phyloP scores from a whole-genome alignment of 2,329 filamentous ascomycete genomes.

The Trichoderma sp. region DNA sequence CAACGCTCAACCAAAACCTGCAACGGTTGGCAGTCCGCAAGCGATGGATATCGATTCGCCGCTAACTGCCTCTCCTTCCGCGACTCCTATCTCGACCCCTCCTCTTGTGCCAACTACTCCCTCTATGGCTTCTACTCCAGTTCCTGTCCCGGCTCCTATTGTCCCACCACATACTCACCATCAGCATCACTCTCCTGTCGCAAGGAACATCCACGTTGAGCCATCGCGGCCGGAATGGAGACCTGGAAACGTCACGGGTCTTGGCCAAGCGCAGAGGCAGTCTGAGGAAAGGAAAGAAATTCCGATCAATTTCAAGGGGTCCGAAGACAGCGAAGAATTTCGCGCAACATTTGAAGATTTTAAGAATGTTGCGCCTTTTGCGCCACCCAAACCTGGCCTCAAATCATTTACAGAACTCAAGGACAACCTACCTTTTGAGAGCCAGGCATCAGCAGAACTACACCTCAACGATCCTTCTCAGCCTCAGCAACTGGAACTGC shows the following conservation, averaged over 20 bases:
- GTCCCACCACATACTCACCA: constrained; percentile 31
- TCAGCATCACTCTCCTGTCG: constrained; percentile 31
- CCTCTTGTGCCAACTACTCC: neutral
- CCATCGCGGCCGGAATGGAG: constrained; percentile 62
- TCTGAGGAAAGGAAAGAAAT: constrained; percentile 31
- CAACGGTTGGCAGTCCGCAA: constrained; percentile 50
- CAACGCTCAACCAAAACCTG: constrained; percentile 36
- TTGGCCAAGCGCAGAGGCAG: constrained; percentile 29
- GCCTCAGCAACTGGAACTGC: constrained; percentile 46
- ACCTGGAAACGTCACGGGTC: constrained; percentile 47
- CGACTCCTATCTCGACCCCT: neutral
- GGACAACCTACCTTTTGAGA: constrained; percentile 59
- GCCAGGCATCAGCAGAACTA: constrained; percentile 48
- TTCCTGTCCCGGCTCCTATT: neutral
- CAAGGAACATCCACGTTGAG: constrained; percentile 59
- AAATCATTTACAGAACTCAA: constrained; percentile 58
- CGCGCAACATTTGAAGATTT: constrained; percentile 56
- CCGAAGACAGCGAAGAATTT: constrained; percentile 59
- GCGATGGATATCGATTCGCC: constrained; percentile 69
- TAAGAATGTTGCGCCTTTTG: constrained; percentile 58
- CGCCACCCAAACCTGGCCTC: constrained; percentile 50
- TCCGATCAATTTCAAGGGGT: constrained; percentile 47
- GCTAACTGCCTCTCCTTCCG: constrained; percentile 27
- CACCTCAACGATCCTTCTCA: constrained; percentile 41
- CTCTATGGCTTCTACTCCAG: neutral